Evolutionary conservation across 2,329 filamentous ascomycete genomes (phyloP).

Genomic region (Curvularia hawaiiensis): DNA sequence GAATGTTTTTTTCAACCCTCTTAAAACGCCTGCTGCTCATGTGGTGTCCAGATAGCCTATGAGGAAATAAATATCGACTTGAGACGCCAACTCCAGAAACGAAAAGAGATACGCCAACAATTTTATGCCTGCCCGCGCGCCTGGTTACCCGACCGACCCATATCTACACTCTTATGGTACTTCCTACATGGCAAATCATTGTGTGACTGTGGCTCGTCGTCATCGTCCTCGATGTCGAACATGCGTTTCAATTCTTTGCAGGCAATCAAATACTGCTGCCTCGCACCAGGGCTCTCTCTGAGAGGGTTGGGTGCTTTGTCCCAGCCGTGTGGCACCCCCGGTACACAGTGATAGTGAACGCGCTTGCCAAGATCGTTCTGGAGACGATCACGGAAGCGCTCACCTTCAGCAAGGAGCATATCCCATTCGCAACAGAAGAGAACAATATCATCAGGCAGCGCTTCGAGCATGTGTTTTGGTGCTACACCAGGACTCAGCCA

Average conservation of each 20-base stretch:
- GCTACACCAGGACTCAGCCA: conserved; percentile 65
- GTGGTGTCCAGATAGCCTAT: background rate
- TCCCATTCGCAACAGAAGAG: conserved; percentile 70
- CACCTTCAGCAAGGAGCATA: conserved; percentile 67
- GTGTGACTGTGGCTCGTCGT: conserved; percentile 23
- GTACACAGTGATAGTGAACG: conserved; percentile 63
- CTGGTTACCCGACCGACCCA: background rate
- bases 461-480: conserved; percentile 57
- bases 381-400: conserved; percentile 66
- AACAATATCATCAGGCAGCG: conserved; percentile 64
- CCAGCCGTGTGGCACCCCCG: conserved; percentile 67
- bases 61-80: background rate
- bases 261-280: conserved; percentile 60
- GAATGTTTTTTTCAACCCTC: background rate
- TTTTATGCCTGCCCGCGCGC: background rate
- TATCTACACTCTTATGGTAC: conserved; percentile 20
- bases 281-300: conserved; percentile 57
- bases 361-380: conserved; percentile 58
- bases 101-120: background rate
- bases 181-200: conserved; percentile 14
- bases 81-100: background rate
- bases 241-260: conserved; percentile 58
- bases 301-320: conserved; percentile 69
- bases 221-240: conserved; percentile 42
- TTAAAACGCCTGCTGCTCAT: background rate